Evolutionary conservation across 306 rosid species (phyloP).

Genomic region (Bauhinia variegata): DNA sequence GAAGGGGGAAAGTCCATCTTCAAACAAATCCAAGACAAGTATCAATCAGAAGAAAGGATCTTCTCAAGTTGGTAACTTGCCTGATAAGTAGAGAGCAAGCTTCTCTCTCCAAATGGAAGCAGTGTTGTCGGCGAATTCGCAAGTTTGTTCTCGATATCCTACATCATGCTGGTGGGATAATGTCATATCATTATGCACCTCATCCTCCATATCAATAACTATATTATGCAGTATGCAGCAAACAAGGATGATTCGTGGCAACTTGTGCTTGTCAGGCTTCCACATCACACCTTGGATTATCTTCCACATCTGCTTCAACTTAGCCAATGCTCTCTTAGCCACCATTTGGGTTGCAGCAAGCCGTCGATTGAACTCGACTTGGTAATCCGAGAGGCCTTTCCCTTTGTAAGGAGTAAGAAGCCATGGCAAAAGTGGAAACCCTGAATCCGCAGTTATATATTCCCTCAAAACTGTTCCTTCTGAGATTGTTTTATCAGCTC

Average conservation of each 20-base stretch:
- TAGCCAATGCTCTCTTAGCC: constrained; percentile 72
- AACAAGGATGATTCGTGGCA: constrained; percentile 81
- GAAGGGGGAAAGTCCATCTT: constrained; percentile 19
- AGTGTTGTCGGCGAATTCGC: constrained; percentile 55
- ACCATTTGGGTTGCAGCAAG: constrained; percentile 67
- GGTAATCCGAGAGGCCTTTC: constrained; percentile 54
- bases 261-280: constrained; percentile 78
- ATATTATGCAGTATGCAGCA: constrained; percentile 90
- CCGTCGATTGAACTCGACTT: constrained; percentile 62
- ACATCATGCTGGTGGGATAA: constrained; percentile 65
- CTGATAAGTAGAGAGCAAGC: constrained; percentile 60
- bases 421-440: constrained; percentile 84
- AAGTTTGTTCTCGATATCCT: constrained; percentile 61
- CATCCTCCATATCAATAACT: constrained; percentile 79
- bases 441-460: constrained; percentile 70
- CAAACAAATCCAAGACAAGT: constrained; percentile 13
- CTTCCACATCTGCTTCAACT: constrained; percentile 80
- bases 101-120: constrained; percentile 55
- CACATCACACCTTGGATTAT: constrained; percentile 87
- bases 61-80: constrained; percentile 35
- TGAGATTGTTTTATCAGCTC: constrained; percentile 44
- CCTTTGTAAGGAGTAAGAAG: constrained; percentile 76
- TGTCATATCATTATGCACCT: constrained; percentile 50
- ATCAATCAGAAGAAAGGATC: constrained; percentile 5
- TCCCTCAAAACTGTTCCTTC: constrained; percentile 62